Evolutionary conservation across 805 yeast genomes (phyloP), one percentile per base, ranked within the genome.

Genomic region (Brettanomyces anomalus): DNA sequence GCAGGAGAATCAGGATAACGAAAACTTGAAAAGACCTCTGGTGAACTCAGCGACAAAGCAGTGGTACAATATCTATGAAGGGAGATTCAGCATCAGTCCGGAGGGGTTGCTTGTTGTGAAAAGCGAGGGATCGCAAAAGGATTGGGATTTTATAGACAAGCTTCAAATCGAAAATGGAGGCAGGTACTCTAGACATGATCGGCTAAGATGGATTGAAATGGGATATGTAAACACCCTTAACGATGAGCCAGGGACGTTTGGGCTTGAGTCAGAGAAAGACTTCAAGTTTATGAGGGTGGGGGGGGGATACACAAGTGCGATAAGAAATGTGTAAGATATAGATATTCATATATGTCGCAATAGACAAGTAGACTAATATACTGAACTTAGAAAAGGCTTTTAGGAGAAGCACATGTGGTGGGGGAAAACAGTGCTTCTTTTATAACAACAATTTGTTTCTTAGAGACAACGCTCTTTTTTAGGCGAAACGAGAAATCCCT

Each of bases 201-300:
- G 82, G 55, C 63, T 89, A 43, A 70, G 74, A 41, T 88, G 97
- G 97, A 55, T 71, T 5, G 64, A 63, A 19, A 83, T 82, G 50
- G 77, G 74, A 49, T 79, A 77, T 13, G 60, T 74, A 28, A 52
- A 51, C 31, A 37, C 43, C 11, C 40, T 46, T 4, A 43, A 44
- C 10, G 52, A 49, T 1, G 52, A 48, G 1, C 46, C 43, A 5
- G 55, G 59, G 5, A 42, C 43, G 2, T 76, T 86, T 52, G 68
- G 77, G 4, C 60, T 83, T 46, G 70, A 66, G 32, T 84, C 85
- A 49, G 97, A 89, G 56, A 82, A 81, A 51, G 79, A 88, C 11
- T 89, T 85, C 61, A 76, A 72, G 51, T 89, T 87, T 55, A 79
- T 32, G 34, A 32, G 18, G 18, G 34, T 32, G 15, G 18, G 8